Base-by-base conservation (phyloP, 352 stramenopile species). In the Albugo laibachii region DNA sequence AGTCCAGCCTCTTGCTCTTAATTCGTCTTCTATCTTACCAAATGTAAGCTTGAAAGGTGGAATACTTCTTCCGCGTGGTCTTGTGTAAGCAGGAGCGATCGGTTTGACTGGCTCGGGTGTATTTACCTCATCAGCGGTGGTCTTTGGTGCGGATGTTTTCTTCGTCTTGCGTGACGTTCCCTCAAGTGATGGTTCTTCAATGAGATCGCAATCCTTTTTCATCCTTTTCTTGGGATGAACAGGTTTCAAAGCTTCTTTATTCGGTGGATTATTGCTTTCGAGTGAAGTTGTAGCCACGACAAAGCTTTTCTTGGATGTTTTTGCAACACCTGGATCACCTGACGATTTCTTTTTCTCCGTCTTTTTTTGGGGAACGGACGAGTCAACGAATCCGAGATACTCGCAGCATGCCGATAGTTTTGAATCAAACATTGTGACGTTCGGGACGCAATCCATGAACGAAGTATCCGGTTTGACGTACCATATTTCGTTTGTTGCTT, bases 351-450 rank as follows among this genome's bases (percentile, higher is more conserved):
- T 24, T 5, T 34, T 27, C 42, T 4, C 42, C 4, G 11, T 6
- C n/a, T 47, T 24, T 27, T 24, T 18, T 15, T 24, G 2, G 8
- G 20, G 8, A 19, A 40, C 46, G 11, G 14, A 27, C 3, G 45
- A 10, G 13, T 36, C 13, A 16, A 47, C 60, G 16, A 57, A 56
- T 36, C 66, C 55, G n/a, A 91, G 45, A 24, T 72, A 83, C 47
- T 70, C 83, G 47, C 61, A 57, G 34, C 85, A 57, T 18, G 68
- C 74, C 15, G 66, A 50, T n/a, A 56, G 37, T 51, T 85, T 82
- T 16, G 65, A 71, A 34, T 62, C 51, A 46, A 88, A 85, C 44
- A 91, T 72, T 12, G 68, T 91, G 13, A 74, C 63, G 47, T 86
- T 83, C 10, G 76, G 75, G 11, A 75, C 52, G 47, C 66, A 88